A percentile compares a stretch with the other conserved stretches of the same genome.
These are phyloP conservation scores for Carex parvula DNA, from an alignment of 176 grass and related monocot species.

Conservation along the genomic window DNA sequence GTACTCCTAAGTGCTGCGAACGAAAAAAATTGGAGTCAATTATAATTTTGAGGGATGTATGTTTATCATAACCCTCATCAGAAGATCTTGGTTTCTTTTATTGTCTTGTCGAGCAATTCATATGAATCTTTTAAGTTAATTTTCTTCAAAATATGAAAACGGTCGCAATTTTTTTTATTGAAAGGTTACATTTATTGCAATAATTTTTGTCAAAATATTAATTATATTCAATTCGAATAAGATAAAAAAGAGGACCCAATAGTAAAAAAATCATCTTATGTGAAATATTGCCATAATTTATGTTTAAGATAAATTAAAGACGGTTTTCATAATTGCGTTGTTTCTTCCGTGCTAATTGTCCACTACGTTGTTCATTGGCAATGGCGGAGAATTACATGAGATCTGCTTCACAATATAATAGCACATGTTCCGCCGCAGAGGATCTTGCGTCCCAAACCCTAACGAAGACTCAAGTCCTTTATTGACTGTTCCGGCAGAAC, in stretches of 20 bases:
- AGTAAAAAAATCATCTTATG: not conserved
- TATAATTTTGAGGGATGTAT: too few species aligned
- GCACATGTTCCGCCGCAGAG: not conserved
- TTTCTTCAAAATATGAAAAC: not conserved
- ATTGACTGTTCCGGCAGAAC: not conserved
- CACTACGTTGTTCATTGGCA: too few species aligned
- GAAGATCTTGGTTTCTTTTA: too few species aligned
- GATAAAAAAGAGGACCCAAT: not conserved
- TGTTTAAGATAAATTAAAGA: too few species aligned
- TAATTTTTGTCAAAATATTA: not conserved
- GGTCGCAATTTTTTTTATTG: too few species aligned
- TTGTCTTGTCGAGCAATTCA: not conserved
- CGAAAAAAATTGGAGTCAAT: not conserved
- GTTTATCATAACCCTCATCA: too few species aligned
- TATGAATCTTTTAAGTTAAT: not conserved
- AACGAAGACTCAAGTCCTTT: not conserved
- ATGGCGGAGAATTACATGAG: not conserved
- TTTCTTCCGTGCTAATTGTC: too few species aligned
- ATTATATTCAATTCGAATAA: not conserved
- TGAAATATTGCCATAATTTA: not conserved
- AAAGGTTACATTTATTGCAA: too few species aligned
- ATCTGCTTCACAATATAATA: not conserved
- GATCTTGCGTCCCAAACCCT: conserved; percentile 8
- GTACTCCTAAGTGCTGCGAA: not conserved
- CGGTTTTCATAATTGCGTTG: too few species aligned